Conservation (phyloP, 2,329 filamentous ascomycete genomes). For the Colletotrichum lentis region DNA sequence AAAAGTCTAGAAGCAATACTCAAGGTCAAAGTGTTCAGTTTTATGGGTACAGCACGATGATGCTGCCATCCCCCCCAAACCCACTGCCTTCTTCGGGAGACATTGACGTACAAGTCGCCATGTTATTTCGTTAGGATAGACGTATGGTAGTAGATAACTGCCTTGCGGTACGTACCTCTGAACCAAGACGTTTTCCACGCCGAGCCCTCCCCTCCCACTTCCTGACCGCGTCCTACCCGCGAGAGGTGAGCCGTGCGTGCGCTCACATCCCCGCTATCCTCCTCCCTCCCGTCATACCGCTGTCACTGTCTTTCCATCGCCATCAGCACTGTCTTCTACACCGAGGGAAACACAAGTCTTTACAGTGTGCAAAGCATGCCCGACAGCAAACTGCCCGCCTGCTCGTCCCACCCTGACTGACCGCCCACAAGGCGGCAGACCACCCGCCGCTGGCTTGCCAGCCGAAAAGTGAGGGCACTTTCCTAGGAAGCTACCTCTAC, state of each 20-base stretch:
- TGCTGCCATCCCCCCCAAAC: too few species aligned
- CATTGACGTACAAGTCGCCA: not conserved
- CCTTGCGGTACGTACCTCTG: constrained; percentile 1
- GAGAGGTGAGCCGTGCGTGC: constrained; percentile 35
- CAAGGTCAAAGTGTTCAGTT: not conserved
- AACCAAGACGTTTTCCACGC: constrained; percentile 5
- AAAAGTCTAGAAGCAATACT: not conserved
- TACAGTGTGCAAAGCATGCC: not conserved
- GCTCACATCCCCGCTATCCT: constrained; percentile 25
- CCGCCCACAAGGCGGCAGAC: constrained; percentile 16
- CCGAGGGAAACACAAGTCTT: accelerated
- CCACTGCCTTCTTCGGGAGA: not conserved
- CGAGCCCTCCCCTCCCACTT: constrained; percentile 11
- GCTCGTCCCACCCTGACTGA: constrained; percentile 9
- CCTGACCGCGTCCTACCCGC: constrained; percentile 9
- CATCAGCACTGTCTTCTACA: not conserved
- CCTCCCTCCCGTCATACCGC: constrained; percentile 24
- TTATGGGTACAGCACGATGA: not conserved
- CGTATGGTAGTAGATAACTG: not conserved
- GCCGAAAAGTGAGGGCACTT: constrained; percentile 15
- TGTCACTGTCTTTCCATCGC: constrained; percentile 1
- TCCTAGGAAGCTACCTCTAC: constrained; percentile 28
- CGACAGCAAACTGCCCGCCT: constrained; percentile 5
- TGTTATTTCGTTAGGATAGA: not conserved
- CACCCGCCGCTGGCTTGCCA: constrained; percentile 1